Conservation (phyloP, 2,329 filamentous ascomycete species). For the Biscogniauxia mediterranea region DNA sequence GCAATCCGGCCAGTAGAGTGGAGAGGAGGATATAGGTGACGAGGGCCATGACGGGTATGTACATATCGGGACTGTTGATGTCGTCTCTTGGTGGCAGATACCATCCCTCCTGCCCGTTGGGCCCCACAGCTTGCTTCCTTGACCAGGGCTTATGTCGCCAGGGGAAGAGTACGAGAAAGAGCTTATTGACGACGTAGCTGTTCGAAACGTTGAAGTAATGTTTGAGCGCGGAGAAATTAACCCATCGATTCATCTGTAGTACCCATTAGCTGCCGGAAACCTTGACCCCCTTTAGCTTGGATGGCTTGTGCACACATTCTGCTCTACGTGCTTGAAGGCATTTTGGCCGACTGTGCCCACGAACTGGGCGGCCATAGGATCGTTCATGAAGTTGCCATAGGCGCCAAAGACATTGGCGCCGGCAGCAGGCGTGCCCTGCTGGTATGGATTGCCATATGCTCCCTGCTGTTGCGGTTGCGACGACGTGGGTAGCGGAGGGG, state of each 20-base stretch:
- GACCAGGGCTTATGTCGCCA: constrained; percentile 99
- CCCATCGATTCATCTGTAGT: constrained; percentile 63
- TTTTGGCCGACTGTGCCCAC: constrained; percentile 92
- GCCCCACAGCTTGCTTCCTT: constrained; percentile 75
- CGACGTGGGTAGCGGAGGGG: constrained; percentile 77
- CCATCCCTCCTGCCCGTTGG: constrained; percentile 68
- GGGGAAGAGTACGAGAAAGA: constrained; percentile 90
- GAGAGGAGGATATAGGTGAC: constrained; percentile 96
- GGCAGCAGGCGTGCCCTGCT: constrained; percentile 53
- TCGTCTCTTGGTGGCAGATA: constrained; percentile 94
- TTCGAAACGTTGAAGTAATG: constrained; percentile 99
- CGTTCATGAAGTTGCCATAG: constrained; percentile 93
- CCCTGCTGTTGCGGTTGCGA: constrained; percentile 66
- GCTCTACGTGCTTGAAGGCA: constrained; percentile 89
- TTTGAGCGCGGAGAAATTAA: constrained; percentile 90
- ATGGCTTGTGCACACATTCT: constrained; percentile 65
- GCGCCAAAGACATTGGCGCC: constrained; percentile 61
- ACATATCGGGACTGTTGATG: constrained; percentile 98
- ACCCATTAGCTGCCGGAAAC: constrained; percentile 5
- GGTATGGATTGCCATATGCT: constrained; percentile 71
- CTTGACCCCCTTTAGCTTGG: neutral
- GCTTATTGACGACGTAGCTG: constrained; percentile 90
- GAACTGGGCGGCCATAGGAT: constrained; percentile 84
- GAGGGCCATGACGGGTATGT: constrained; percentile 91
- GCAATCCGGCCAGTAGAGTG: constrained; percentile 83